Evolutionary conservation across 2,329 filamentous ascomycete species (phyloP).

Genomic region (Diaporthe longicolla): DNA sequence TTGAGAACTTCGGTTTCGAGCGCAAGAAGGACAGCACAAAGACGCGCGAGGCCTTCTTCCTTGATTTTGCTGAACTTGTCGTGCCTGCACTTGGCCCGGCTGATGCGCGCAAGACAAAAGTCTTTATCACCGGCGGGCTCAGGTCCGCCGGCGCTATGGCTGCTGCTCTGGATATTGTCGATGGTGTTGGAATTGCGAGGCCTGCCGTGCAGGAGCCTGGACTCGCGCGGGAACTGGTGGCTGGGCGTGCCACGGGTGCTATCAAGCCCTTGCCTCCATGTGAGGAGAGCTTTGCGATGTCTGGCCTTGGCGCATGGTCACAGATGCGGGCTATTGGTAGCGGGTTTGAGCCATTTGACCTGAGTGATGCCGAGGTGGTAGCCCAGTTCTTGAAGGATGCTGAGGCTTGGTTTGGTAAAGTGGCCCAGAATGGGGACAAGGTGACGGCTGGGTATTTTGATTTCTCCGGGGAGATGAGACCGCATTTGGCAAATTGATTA

Average conservation of each 20-base stretch:
- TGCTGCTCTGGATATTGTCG: conserved; percentile 66
- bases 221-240: conserved; percentile 50
- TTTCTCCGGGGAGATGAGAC: conserved; percentile 8
- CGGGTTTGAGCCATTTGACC: conserved; percentile 31
- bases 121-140: conserved; percentile 72
- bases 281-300: conserved; percentile 1
- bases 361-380: conserved; percentile 15
- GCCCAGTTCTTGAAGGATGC: conserved; percentile 18
- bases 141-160: conserved; percentile 70
- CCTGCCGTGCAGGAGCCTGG: conserved; percentile 53
- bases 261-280: conserved; percentile 20
- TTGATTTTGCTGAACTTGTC: conserved; percentile 71
- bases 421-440: conserved; percentile 21
- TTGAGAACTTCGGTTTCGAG: conserved; percentile 65
- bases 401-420: not conserved
- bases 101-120: conserved; percentile 64
- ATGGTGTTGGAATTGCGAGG: conserved; percentile 71
- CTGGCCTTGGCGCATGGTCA: conserved; percentile 4
- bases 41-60: conserved; percentile 71
- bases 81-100: conserved; percentile 52
- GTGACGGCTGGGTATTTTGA: conserved; percentile 11
- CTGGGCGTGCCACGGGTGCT: conserved; percentile 42
- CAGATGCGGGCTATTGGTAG: conserved; percentile 27
- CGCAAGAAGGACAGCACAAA: conserved; percentile 68
- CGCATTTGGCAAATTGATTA: not conserved